Percentiles rank a stretch among this genome's conserved stretches.
These are phyloP conservation scores for Boletus edulis DNA, from an alignment of 768 basidiomycete species.

Conservation along the genomic window DNA sequence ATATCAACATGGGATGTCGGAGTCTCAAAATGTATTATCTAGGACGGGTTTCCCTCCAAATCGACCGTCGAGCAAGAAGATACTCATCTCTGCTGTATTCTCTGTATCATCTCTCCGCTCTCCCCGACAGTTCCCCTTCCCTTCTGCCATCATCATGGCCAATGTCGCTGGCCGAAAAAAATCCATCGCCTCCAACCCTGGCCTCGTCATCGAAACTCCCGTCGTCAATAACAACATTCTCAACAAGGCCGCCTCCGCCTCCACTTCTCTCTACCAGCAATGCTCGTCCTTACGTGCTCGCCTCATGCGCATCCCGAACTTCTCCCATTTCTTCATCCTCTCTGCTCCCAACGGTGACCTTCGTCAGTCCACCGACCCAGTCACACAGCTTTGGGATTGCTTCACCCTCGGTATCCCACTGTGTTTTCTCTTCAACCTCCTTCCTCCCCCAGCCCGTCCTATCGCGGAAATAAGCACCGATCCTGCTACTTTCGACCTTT, in stretches of 20 bases:
- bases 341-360: conserved; percentile 53
- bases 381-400: conserved; percentile 92
- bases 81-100: conserved; percentile 7
- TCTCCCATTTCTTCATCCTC: conserved; percentile 65
- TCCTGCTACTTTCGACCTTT: conserved; percentile 58
- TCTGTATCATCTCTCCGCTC: neutral
- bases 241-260: conserved; percentile 86
- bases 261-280: conserved; percentile 90
- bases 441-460: conserved; percentile 47
- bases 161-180: conserved; percentile 72
- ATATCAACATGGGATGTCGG: conserved; percentile 28
- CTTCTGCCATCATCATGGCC: conserved; percentile 41
- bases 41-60: conserved; percentile 7
- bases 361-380: conserved; percentile 84
- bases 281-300: conserved; percentile 75
- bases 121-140: neutral
- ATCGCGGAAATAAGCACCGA: conserved; percentile 63
- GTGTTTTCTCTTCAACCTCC: conserved; percentile 94
- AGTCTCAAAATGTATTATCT: conserved; percentile 34
- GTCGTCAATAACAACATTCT: conserved; percentile 81
- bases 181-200: conserved; percentile 64
- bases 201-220: conserved; percentile 70
- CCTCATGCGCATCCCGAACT: conserved; percentile 76
- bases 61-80: neutral
- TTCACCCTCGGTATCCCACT: conserved; percentile 92